Percentiles rank a stretch among this genome's conserved stretches.
Conservation (phyloP, 306 rosid genomes). For the Cucurbita pepo region DNA sequence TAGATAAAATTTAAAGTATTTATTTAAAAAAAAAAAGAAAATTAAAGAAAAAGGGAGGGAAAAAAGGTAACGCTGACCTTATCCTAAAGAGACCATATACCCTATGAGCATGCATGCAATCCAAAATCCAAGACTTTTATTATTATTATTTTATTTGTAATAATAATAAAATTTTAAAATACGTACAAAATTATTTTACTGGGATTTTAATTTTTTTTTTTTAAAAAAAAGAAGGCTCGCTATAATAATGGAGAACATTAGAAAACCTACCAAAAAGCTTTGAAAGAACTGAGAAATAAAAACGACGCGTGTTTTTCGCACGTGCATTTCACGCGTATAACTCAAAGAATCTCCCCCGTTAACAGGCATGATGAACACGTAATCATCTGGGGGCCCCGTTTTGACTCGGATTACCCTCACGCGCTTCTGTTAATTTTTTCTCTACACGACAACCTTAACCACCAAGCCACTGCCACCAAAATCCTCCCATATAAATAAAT, state of each 20-base stretch:
- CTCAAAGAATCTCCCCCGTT: background rate
- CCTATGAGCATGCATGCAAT: background rate
- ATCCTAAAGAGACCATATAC: background rate
- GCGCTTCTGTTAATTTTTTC: background rate
- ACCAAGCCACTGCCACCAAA: conserved; percentile 6
- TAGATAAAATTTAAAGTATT: no score
- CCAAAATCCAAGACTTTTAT: background rate
- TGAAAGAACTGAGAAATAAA: background rate
- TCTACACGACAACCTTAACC: conserved; percentile 5
- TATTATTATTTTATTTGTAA: background rate
- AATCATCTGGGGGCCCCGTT: background rate
- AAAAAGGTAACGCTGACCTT: background rate
- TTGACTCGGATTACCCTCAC: background rate
- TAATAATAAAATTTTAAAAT: background rate
- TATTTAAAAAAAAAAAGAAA: background rate
- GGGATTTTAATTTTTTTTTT: background rate
- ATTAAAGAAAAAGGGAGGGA: background rate
- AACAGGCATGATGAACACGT: background rate
- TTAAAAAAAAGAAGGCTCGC: background rate
- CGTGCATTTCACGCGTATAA: background rate
- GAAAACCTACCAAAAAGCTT: background rate
- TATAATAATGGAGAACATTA: background rate
- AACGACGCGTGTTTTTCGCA: background rate
- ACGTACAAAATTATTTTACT: background rate
- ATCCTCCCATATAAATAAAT: background rate